Percentiles rank a stretch among this genome's conserved stretches.
Conservation (phyloP, 164 flowering plant species). For the Paratinospora sagittata region DNA sequence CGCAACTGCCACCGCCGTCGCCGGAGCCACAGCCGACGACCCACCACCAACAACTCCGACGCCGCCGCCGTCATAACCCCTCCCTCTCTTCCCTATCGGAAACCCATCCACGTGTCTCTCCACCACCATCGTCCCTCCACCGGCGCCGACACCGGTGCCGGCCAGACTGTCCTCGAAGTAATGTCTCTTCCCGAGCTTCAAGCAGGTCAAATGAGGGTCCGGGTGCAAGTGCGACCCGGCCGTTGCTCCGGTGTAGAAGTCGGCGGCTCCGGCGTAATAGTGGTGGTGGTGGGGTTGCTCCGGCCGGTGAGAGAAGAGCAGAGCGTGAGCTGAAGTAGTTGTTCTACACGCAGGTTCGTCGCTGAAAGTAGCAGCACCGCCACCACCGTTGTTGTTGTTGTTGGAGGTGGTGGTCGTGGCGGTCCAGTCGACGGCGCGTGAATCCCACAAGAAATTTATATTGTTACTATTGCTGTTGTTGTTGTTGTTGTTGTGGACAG, state of each 20-base stretch:
- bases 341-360: neutral
- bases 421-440: neutral
- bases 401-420: neutral
- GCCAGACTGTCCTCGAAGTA: constrained; percentile 38
- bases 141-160: constrained; percentile 3
- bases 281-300: constrained; percentile 6
- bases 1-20: too few relatives aligned
- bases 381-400: neutral
- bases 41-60: neutral
- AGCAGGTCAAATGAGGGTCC: constrained; percentile 54
- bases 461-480: neutral
- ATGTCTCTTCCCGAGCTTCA: constrained; percentile 63
- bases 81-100: constrained; percentile 35
- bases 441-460: neutral
- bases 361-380: too few relatives aligned
- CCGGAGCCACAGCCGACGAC: constrained; percentile 9
- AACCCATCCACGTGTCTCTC: constrained; percentile 21
- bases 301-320: neutral
- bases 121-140: constrained; percentile 8
- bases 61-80: constrained; percentile 15
- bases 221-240: constrained; percentile 18
- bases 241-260: constrained; percentile 19
- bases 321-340: neutral
- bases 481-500: neutral
- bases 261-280: neutral